Evolutionary conservation across 2,329 filamentous ascomycete genomes (phyloP), one percentile per base, ranked within the genome.

Genomic region (Talaromyces pinophilus): DNA sequence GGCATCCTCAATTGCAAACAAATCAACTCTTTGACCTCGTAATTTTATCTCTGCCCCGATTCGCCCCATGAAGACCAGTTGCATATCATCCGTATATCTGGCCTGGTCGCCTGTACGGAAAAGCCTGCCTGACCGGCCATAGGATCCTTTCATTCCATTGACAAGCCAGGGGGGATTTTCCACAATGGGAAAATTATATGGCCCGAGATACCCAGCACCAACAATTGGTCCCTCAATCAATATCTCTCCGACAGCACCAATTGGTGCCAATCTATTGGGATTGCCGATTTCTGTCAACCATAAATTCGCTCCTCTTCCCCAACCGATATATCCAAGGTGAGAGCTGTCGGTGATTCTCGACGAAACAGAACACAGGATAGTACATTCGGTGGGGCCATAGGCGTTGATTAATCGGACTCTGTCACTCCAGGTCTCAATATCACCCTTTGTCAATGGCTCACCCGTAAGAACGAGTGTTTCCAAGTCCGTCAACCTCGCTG

Each of bases 161-260:
- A 50, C 2, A 19, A 50, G 46, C 46, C 46, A 50, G 11, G 46
- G 46, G 3, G 46, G 46, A 15, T 50, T 15, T 25, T 50, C 46
- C 10, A 50, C 46, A 71, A 19, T 48, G 28, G 44, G 28, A 10
- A 5, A 69, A 67, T 40, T 42, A 55, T 78, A 76, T 6, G 46
- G 46, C 5, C 46, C 46, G 13, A 83, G 66, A 63, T 85, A 85
- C 0, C 82, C 82, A 46, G 76, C 73, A 3, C 78, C 82, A 44
- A 79, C 64, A 19, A 76, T 69, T 44, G 72, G 66, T 0, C 79
- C 78, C 67, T 83, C 82, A 1, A 84, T 72, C 76, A 78, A 79
- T 4, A 78, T 72, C 64, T 78, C 75, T 3, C 76, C 76, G 50
- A 72, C 68, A 63, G 76, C 78, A 8, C 80, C 80, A 7, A 83